These are phyloP conservation scores for Xylaria digitata DNA, from an alignment of 2,329 filamentous ascomycete species.

Conservation along the genomic window DNA sequence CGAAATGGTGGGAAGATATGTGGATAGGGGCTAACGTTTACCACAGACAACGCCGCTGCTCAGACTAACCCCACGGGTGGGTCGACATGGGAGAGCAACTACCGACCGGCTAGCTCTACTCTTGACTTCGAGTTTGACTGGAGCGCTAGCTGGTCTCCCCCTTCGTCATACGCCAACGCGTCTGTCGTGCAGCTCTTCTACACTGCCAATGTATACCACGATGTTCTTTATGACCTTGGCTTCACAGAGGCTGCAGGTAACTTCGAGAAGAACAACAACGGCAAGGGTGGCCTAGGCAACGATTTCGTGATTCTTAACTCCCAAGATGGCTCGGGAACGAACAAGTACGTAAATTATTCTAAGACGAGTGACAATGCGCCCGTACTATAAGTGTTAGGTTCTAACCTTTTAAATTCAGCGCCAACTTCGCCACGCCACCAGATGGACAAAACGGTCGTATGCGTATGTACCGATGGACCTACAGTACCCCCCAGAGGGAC, in stretches of 20 bases:
- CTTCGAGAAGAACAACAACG: slow-evolving; percentile 69
- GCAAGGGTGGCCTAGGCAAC: slow-evolving; percentile 60
- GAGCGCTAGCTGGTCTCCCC: slow-evolving; percentile 50
- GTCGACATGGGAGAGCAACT: slow-evolving; percentile 59
- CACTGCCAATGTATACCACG: slow-evolving; percentile 69
- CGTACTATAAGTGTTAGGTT: not conserved
- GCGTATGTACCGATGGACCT: slow-evolving; percentile 69
- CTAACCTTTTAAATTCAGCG: slow-evolving; percentile 14
- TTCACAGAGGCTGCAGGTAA: slow-evolving; percentile 70
- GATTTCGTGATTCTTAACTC: slow-evolving; percentile 67
- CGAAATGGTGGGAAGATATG: not conserved
- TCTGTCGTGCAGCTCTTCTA: slow-evolving; percentile 71
- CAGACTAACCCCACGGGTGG: slow-evolving; percentile 63
- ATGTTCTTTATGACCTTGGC: slow-evolving; percentile 67
- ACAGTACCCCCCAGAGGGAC: slow-evolving; percentile 61
- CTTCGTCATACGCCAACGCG: slow-evolving; percentile 61
- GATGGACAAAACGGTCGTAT: slow-evolving; percentile 65
- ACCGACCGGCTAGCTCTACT: slow-evolving; percentile 58
- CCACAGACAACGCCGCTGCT: slow-evolving; percentile 64
- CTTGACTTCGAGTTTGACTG: slow-evolving; percentile 63
- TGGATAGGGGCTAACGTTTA: slow-evolving; percentile 8
- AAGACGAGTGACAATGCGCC: too few species aligned
- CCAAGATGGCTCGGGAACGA: slow-evolving; percentile 65
- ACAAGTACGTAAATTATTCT: slow-evolving; percentile 54
- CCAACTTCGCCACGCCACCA: slow-evolving; percentile 60